A percentile compares a stretch with the other conserved stretches of the same genome.
phyloP scores from a whole-genome alignment of 2,329 filamentous ascomycete species.

The Penicillium nordicum region DNA sequence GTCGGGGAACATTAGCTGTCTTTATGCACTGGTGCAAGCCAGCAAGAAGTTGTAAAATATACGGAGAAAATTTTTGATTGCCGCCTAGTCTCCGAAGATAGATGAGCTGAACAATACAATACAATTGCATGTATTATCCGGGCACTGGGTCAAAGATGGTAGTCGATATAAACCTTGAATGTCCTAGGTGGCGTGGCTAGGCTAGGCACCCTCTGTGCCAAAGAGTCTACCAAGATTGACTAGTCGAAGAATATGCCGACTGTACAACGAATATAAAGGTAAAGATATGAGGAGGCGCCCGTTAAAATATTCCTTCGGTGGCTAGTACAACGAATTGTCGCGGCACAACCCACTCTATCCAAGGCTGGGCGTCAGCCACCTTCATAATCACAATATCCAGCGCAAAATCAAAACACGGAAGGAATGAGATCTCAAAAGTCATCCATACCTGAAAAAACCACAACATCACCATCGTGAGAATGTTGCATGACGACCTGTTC shows the following conservation, averaged over 20 bases:
- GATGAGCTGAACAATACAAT: neutral
- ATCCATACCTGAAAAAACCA: neutral
- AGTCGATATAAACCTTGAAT: neutral
- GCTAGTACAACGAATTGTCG: neutral
- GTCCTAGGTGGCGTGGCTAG: neutral
- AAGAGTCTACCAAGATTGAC: neutral
- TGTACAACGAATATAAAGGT: neutral
- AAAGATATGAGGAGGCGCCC: neutral
- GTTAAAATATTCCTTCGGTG: neutral
- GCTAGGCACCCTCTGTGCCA: neutral
- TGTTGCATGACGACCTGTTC: neutral
- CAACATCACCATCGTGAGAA: no score
- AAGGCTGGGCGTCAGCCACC: neutral
- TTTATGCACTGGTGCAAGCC: constrained; percentile 37
- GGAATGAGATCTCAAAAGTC: neutral
- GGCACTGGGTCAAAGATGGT: neutral
- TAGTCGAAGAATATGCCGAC: neutral
- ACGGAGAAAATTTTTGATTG: neutral
- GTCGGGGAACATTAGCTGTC: constrained; percentile 39
- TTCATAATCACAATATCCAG: neutral
- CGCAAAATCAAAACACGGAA: neutral
- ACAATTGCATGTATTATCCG: neutral
- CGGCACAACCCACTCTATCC: neutral
- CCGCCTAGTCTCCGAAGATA: neutral
- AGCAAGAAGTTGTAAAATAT: constrained; percentile 28